Evolutionary conservation across 1,284 basidiomycete species (phyloP).

Genomic region (Apiotrichum domesticum): DNA sequence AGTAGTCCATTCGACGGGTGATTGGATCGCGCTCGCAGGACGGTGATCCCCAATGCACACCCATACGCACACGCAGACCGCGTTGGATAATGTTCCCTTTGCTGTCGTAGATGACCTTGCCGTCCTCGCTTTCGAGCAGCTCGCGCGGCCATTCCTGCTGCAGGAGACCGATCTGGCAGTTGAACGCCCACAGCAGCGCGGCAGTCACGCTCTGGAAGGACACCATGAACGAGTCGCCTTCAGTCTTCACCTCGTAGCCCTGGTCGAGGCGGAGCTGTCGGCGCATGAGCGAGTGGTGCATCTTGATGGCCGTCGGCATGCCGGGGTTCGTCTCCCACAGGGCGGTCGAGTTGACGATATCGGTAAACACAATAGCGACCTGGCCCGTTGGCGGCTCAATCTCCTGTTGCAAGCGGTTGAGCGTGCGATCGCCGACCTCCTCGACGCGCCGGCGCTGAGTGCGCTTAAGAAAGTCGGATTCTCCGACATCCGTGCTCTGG

Average conservation of each 20-base stretch:
- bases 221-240: conserved; percentile 99
- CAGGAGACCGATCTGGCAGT: conserved; percentile 78
- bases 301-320: conserved; percentile 89
- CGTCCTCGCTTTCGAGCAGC: conserved; percentile 87
- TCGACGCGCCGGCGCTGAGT: conserved; percentile 35
- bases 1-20: conserved; percentile 96
- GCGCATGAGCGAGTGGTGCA: conserved; percentile 84
- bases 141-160: conserved; percentile 90
- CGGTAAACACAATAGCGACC: conserved; percentile 93
- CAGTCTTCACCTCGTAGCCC: conserved; percentile 98
- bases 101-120: conserved; percentile 69
- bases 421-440: conserved; percentile 48
- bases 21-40: conserved; percentile 91
- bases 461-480: conserved; percentile 29
- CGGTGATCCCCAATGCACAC: conserved; percentile 87
- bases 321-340: conserved; percentile 96
- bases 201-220: conserved; percentile 85
- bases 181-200: conserved; percentile 87
- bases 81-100: conserved; percentile 70
- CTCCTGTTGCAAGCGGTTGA: conserved; percentile 66
- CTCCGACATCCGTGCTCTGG: conserved; percentile 14
- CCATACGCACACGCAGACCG: conserved; percentile 94
- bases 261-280: conserved; percentile 84
- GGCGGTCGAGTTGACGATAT: conserved; percentile 95
- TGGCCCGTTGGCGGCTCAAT: conserved; percentile 82